Conservation (phyloP, 768 basidiomycete species). For the Mycena capillaripes region DNA sequence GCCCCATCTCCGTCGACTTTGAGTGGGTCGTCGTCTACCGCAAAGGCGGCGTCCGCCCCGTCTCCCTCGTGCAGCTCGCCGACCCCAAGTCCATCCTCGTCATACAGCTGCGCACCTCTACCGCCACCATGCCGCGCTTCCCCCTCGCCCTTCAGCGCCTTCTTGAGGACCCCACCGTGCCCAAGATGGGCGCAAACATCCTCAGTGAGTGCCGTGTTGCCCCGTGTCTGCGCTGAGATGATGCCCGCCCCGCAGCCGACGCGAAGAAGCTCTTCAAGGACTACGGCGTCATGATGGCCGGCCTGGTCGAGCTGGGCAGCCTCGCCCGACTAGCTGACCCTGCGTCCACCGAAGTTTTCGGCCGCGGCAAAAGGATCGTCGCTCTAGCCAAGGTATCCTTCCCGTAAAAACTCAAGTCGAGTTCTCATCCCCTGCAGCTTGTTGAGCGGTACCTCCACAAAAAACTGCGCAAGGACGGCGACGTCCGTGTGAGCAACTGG, state of each 20-base stretch:
- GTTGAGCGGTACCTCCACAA: constrained; percentile 50
- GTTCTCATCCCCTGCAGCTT: constrained; percentile 37
- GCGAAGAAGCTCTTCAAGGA: constrained; percentile 55
- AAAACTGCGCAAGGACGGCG: constrained; percentile 45
- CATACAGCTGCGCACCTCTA: constrained; percentile 21
- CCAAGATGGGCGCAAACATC: constrained; percentile 35
- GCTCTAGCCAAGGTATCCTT: constrained; percentile 48
- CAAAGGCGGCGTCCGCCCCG: constrained; percentile 19
- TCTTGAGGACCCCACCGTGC: constrained; percentile 28
- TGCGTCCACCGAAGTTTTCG: constrained; percentile 21
- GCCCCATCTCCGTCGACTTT: constrained; percentile 29
- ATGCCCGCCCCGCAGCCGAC: constrained; percentile 43
- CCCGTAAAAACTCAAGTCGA: neutral
- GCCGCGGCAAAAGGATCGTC: constrained; percentile 42
- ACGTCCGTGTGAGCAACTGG: constrained; percentile 51
- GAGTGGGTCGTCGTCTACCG: constrained; percentile 31
- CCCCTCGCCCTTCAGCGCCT: constrained; percentile 22
- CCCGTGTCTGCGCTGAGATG: neutral
- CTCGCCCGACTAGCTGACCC: constrained; percentile 49
- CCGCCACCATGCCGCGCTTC: constrained; percentile 19
- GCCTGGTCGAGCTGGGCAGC: constrained; percentile 52
- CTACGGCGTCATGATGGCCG: constrained; percentile 52
- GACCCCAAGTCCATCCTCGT: constrained; percentile 28
- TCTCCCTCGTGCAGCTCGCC: constrained; percentile 33
- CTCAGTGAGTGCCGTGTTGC: constrained; percentile 18